Evolutionary conservation across 768 basidiomycete species (phyloP), one percentile per base, ranked within the genome.

Genomic region (Panus rudis): DNA sequence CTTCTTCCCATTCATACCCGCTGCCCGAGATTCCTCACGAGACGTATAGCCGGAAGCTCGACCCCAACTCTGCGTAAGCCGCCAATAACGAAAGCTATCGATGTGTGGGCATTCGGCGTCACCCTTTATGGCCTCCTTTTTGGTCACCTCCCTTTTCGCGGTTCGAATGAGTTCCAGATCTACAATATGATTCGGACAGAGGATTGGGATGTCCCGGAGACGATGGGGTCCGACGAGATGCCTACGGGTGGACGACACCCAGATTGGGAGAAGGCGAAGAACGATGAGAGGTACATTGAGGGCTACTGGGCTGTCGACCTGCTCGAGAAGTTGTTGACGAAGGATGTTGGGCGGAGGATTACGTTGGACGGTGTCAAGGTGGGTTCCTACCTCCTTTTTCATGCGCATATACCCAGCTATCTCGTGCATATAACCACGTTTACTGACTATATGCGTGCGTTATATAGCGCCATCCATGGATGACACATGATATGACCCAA

Each of bases 31-130:
- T n/a, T n/a, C n/a, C n/a, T n/a, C n/a, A n/a, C n/a, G n/a, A n/a
- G n/a, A n/a, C n/a, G n/a, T n/a, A n/a, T n/a, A n/a, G n/a, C n/a
- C n/a, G n/a, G n/a, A n/a, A 16, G n/a, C n/a, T 8, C 33, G 8
- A 35, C 33, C 6, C 7, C 21, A 20, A 27, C 47, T 11, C 67
- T 55, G 45, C 58, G 45, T 40, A 65, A 67, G 19, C 78, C 73
- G 4, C 72, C 76, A 3, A 84, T 96, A 40, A 91, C 91, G 30
- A 91, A 92, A 60, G 82, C 91, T 3, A 94, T 98, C 58, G 96
- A 99, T 57, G 78, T 99, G 25, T 99, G 96, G 96, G 94, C 96
- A 0, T 75, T 99, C 2, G 96, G 96, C 19, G 86, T 97, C 23
- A 99, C 96, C 2, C 70, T 97, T 4, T 98, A 91, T 64, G 94